Conservation (phyloP, 2,329 filamentous ascomycete genomes). For the Karstenula rhodostoma region DNA sequence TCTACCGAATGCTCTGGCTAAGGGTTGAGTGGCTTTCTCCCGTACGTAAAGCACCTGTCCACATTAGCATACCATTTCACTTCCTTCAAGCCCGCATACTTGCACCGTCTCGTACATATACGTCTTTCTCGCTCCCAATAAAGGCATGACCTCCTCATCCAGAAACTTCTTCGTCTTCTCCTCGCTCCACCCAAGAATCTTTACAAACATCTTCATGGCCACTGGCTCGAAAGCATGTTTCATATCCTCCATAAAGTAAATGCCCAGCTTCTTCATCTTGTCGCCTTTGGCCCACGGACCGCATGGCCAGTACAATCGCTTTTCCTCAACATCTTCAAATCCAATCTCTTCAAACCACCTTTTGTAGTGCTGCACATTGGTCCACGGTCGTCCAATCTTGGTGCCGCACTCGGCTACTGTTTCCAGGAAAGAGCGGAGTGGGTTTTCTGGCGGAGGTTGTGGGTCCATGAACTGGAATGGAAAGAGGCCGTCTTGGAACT, state of each 20-base stretch:
- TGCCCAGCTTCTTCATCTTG: slow-evolving; percentile 56
- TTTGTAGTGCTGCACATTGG: slow-evolving; percentile 48
- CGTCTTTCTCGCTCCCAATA: slow-evolving; percentile 23
- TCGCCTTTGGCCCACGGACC: slow-evolving; percentile 55
- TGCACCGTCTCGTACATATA: slow-evolving; percentile 28
- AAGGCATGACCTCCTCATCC: slow-evolving; percentile 15
- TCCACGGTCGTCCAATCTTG: slow-evolving; percentile 51
- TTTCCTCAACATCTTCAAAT: slow-evolving; percentile 55
- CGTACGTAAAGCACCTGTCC: slow-evolving; percentile 22
- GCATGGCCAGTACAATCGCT: slow-evolving; percentile 46
- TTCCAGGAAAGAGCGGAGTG: slow-evolving; percentile 20
- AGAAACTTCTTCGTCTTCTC: slow-evolving; percentile 24
- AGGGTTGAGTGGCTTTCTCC: slow-evolving; percentile 19
- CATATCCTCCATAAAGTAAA: slow-evolving; percentile 40
- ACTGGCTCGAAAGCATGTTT: slow-evolving; percentile 32
- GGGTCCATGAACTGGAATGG: slow-evolving; percentile 31
- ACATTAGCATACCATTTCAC: slow-evolving; percentile 11
- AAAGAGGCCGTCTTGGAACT: slow-evolving; percentile 54
- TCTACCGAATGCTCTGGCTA: background rate
- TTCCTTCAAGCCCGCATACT: slow-evolving; percentile 1
- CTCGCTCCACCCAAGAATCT: slow-evolving; percentile 29
- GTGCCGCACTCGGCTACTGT: slow-evolving; percentile 28
- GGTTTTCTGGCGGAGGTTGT: slow-evolving; percentile 20
- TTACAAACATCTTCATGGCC: slow-evolving; percentile 27
- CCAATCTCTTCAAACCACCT: slow-evolving; percentile 52